phyloP scores from a whole-genome alignment of 2,329 filamentous ascomycete genomes.

The Didymellaceae sp. region DNA sequence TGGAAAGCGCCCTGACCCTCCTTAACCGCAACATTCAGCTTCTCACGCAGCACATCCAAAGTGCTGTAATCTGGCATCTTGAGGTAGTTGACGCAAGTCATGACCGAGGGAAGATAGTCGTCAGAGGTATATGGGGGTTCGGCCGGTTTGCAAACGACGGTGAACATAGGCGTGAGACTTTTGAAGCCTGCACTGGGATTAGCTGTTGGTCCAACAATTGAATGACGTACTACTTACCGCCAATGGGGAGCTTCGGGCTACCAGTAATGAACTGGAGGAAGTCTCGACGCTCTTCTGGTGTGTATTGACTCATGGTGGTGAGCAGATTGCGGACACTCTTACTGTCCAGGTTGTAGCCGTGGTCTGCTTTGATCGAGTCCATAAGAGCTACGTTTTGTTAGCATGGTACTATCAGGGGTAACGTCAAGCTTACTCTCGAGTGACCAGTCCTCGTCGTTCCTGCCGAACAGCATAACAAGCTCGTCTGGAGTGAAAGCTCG shows the following conservation, averaged over 20 bases:
- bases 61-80: constrained; percentile 94
- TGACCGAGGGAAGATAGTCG: constrained; percentile 98
- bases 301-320: constrained; percentile 91
- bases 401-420: too few species aligned
- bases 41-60: constrained; percentile 76
- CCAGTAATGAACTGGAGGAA: constrained; percentile 98
- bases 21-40: constrained; percentile 83
- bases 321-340: constrained; percentile 91
- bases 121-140: constrained; percentile 92
- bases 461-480: constrained; percentile 91
- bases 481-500: constrained; percentile 95
- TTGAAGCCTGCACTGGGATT: constrained; percentile 76
- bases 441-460: constrained; percentile 94
- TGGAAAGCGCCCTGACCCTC: constrained; percentile 99
- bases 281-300: constrained; percentile 76
- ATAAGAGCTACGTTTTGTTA: constrained; percentile 72
- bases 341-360: constrained; percentile 98
- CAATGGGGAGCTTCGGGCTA: constrained; percentile 96
- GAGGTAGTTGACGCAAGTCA: constrained; percentile 99
- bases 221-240: constrained; percentile 69
- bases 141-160: constrained; percentile 98
- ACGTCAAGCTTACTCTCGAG: constrained; percentile 96
- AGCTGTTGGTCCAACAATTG: background rate
- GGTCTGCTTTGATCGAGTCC: constrained; percentile 98
- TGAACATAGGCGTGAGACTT: constrained; percentile 96